phyloP scores from a whole-genome alignment of 352 stramenopile species.

The Labyrinthula sp. region DNA sequence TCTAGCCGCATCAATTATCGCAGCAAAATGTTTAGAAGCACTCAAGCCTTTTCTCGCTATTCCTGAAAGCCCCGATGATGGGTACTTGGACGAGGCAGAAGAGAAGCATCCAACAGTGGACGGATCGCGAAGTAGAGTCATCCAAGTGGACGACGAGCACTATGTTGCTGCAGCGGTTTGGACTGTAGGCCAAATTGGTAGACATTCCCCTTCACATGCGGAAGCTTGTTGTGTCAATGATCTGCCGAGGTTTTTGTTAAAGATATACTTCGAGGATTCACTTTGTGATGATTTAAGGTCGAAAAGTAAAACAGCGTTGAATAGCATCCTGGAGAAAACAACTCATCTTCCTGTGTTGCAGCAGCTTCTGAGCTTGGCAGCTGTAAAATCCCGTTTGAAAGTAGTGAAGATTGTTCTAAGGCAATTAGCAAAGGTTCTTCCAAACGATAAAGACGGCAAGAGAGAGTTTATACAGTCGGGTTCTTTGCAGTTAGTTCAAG shows the following conservation, averaged over 20 bases:
- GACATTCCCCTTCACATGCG: slow-evolving; percentile 73
- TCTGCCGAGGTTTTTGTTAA: slow-evolving; percentile 66
- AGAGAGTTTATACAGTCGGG: slow-evolving; percentile 71
- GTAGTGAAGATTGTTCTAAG: slow-evolving; percentile 86
- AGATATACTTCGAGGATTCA: slow-evolving; percentile 70
- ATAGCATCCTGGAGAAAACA: slow-evolving; percentile 74
- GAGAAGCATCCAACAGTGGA: too few relatives aligned
- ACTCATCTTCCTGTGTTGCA: slow-evolving; percentile 73
- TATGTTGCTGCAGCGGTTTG: slow-evolving; percentile 79
- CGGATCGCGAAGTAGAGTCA: too few relatives aligned
- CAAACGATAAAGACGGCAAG: slow-evolving; percentile 68
- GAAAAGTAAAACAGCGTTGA: slow-evolving; percentile 73
- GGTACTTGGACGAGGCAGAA: too few relatives aligned
- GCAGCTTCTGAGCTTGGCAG: slow-evolving; percentile 58
- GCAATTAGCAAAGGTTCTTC: slow-evolving; percentile 75
- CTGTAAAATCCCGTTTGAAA: slow-evolving; percentile 66
- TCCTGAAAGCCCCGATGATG: too few relatives aligned
- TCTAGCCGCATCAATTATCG: slow-evolving; percentile 71
- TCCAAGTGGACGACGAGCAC: slow-evolving; percentile 75
- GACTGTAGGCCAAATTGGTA: slow-evolving; percentile 75
- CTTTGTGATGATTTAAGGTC: slow-evolving; percentile 72
- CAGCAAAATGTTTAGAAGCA: slow-evolving; percentile 66
- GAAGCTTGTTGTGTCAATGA: slow-evolving; percentile 67
- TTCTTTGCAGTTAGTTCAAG: slow-evolving; percentile 59
- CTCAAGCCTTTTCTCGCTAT: slow-evolving; percentile 72